phyloP scores from a whole-genome alignment of 2,329 filamentous ascomycete genomes.

The Trichoderma koningii region DNA sequence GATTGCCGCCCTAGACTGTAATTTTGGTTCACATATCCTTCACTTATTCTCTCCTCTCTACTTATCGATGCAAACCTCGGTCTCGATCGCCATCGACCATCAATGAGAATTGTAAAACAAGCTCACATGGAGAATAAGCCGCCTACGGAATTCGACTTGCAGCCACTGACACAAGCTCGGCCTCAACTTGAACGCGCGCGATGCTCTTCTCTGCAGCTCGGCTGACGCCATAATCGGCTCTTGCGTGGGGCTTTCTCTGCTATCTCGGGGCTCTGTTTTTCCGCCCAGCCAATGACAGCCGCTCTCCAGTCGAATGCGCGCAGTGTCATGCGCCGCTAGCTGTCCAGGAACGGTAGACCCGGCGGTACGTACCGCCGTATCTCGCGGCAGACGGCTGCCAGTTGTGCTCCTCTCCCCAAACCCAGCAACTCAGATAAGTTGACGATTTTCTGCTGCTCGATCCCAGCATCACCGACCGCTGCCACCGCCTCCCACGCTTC shows the following conservation, averaged over 20 bases:
- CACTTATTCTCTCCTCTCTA: background rate
- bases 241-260: background rate
- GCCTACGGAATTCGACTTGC: no score
- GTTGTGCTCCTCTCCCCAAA: slow-evolving; percentile 27
- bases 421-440: slow-evolving; percentile 10
- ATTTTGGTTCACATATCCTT: background rate
- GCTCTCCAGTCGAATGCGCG: background rate
- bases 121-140: no score
- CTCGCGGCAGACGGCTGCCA: slow-evolving; percentile 24
- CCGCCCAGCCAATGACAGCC: slow-evolving; percentile 23
- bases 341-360: slow-evolving; percentile 21
- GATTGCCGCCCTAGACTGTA: slow-evolving; percentile 8
- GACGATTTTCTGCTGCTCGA: slow-evolving; percentile 18
- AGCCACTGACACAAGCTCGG: no score
- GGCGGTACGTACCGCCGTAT: slow-evolving; percentile 20
- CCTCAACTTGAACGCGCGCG: background rate
- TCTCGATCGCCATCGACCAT: no score
- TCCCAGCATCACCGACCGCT: slow-evolving; percentile 13
- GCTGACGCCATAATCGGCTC: slow-evolving; percentile 20
- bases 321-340: slow-evolving; percentile 27
- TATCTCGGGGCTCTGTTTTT: slow-evolving; percentile 14
- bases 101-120: no score
- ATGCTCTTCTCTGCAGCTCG: slow-evolving; percentile 17
- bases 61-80: no score
- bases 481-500: background rate